These are phyloP conservation scores for Neoboletus brunneissimus DNA, from an alignment of 768 basidiomycete species.

Conservation along the genomic window DNA sequence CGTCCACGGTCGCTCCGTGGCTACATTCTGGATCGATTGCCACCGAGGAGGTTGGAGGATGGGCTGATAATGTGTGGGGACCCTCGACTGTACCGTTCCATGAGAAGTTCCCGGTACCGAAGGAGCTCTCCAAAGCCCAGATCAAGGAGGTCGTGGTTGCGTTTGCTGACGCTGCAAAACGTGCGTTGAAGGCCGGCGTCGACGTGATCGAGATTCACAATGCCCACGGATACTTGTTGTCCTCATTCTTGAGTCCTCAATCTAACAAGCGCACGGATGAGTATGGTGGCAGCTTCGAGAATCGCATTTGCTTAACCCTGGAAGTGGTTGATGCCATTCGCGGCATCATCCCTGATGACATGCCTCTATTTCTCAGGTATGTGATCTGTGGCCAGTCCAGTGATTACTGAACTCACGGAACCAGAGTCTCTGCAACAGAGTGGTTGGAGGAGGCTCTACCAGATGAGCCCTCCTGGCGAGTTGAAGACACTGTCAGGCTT, in stretches of 20 bases:
- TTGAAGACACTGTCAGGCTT: slow-evolving; percentile 64
- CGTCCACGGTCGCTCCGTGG: slow-evolving; percentile 63
- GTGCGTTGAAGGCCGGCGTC: slow-evolving; percentile 58
- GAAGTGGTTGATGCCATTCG: slow-evolving; percentile 66
- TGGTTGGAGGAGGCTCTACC: slow-evolving; percentile 62
- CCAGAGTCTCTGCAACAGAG: slow-evolving; percentile 64
- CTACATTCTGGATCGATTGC: slow-evolving; percentile 38
- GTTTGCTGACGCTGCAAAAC: slow-evolving; percentile 49
- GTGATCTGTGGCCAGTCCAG: slow-evolving; percentile 2
- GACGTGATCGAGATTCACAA: slow-evolving; percentile 60
- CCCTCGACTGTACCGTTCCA: slow-evolving; percentile 51
- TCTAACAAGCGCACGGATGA: slow-evolving; percentile 63
- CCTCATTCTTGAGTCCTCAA: slow-evolving; percentile 55
- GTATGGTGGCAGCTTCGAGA: slow-evolving; percentile 73
- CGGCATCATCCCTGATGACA: slow-evolving; percentile 51
- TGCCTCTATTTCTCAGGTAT: slow-evolving; percentile 73
- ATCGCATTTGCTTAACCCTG: slow-evolving; percentile 57
- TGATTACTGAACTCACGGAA: not conserved
- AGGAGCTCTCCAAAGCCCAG: slow-evolving; percentile 53
- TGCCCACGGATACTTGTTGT: slow-evolving; percentile 61
- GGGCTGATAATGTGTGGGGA: slow-evolving; percentile 53
- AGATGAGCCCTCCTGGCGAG: slow-evolving; percentile 62
- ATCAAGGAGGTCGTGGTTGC: slow-evolving; percentile 57
- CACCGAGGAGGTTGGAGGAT: slow-evolving; percentile 42
- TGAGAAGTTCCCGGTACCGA: slow-evolving; percentile 47